Evolutionary conservation across 106 monocot genomes (phyloP).

Genomic region (Dioscorea dumetorum): DNA sequence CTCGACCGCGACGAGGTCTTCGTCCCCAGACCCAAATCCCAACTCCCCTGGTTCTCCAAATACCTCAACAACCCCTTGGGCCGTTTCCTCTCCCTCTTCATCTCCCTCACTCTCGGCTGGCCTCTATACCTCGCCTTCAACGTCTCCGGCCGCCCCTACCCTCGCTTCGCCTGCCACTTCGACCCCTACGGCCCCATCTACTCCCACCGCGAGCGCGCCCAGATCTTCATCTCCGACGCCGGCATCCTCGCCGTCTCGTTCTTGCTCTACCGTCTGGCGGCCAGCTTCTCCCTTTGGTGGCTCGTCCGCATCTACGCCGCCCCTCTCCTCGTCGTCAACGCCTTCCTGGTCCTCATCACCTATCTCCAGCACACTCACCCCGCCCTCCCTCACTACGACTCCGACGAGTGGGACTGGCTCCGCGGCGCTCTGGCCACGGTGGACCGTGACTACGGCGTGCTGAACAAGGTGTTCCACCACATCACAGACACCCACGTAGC

Average conservation of each 20-base stretch:
- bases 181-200: constrained; percentile 68
- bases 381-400: constrained; percentile 63
- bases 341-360: constrained; percentile 53
- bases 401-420: constrained; percentile 74
- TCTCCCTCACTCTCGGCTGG: constrained; percentile 67
- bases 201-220: constrained; percentile 49
- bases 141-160: constrained; percentile 55
- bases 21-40: constrained; percentile 59
- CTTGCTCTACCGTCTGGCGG: constrained; percentile 25
- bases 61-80: constrained; percentile 73
- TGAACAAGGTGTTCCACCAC: constrained; percentile 62
- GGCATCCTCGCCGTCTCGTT: constrained; percentile 28
- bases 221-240: constrained; percentile 63
- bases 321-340: constrained; percentile 43
- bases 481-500: constrained; percentile 62
- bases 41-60: constrained; percentile 35
- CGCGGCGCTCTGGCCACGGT: constrained; percentile 65
- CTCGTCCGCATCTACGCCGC: constrained; percentile 41
- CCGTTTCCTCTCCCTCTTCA: constrained; percentile 27
- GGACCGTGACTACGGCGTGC: constrained; percentile 65
- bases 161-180: constrained; percentile 66
- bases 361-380: constrained; percentile 82
- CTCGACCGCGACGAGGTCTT: constrained; percentile 86
- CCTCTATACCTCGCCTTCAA: constrained; percentile 65
- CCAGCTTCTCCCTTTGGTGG: constrained; percentile 21